Conservation (phyloP, 345 rosid genomes). For the Syzygium grande region DNA sequence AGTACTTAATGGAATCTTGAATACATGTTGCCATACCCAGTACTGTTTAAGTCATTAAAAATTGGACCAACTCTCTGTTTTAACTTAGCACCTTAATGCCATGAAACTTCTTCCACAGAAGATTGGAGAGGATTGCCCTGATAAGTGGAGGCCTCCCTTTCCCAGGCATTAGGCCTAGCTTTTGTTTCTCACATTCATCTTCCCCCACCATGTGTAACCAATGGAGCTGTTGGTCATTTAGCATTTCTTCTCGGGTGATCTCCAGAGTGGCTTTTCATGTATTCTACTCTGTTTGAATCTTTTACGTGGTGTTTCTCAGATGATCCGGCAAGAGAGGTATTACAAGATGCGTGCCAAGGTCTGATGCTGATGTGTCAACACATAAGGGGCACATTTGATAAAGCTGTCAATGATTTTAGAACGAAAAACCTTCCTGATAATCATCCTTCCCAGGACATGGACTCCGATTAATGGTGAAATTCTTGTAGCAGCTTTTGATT, state of each 20-base stretch:
- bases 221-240: background rate
- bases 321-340: conserved; percentile 68
- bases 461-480: background rate
- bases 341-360: conserved; percentile 72
- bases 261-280: background rate
- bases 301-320: conserved; percentile 27
- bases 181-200: background rate
- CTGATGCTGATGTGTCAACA: conserved; percentile 73
- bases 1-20: background rate
- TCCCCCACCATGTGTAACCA: background rate
- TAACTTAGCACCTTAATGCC: background rate
- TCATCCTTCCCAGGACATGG: background rate
- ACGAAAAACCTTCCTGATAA: background rate
- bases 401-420: conserved; percentile 34
- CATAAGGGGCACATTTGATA: conserved; percentile 56
- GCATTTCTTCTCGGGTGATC: background rate
- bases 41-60: background rate
- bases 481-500: background rate
- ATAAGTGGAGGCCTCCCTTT: background rate
- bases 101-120: background rate
- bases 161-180: background rate
- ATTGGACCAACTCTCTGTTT: background rate
- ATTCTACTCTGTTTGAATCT: background rate
- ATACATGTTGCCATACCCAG: background rate
- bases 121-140: background rate